A percentile compares a stretch with the other conserved stretches of the same genome.
These are phyloP conservation scores for Zygosaccharomyces sapae DNA, from an alignment of 1,139 yeast species.

Conservation along the genomic window DNA sequence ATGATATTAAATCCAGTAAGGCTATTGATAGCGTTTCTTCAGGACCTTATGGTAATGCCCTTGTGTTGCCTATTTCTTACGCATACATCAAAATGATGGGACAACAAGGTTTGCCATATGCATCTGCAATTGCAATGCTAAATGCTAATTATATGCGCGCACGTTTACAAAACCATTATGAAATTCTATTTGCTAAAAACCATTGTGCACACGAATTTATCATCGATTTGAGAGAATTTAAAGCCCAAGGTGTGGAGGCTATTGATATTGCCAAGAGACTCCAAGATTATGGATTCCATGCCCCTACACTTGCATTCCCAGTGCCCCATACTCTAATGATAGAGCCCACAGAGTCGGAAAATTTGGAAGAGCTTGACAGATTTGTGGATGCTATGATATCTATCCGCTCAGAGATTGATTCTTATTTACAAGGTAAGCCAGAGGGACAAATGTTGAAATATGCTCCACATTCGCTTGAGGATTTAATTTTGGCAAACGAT, in stretches of 20 bases:
- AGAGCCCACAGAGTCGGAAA: conserved; percentile 96
- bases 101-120: conserved; percentile 72
- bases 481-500: conserved; percentile 55
- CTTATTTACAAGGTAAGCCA: conserved; percentile 60
- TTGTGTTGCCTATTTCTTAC: conserved; percentile 89
- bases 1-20: conserved; percentile 40
- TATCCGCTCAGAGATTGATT: conserved; percentile 77
- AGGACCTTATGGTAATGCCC: conserved; percentile 95
- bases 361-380: conserved; percentile 80
- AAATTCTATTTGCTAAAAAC: conserved; percentile 67
- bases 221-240: conserved; percentile 82
- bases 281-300: conserved; percentile 98
- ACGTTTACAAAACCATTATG: conserved; percentile 63
- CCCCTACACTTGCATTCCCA: conserved; percentile 98
- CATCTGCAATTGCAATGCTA: conserved; percentile 83
- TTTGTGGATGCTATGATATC: conserved; percentile 83
- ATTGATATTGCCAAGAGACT: conserved; percentile 94
- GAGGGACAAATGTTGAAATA: conserved; percentile 74
- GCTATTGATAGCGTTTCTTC: conserved; percentile 73
- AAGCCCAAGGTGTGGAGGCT: conserved; percentile 80
- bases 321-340: conserved; percentile 96
- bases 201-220: conserved; percentile 97
- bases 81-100: conserved; percentile 94
- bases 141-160: conserved; percentile 95
- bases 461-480: conserved; percentile 88